phyloP scores from a whole-genome alignment of 352 stramenopile species.

The Pythium myriotylum region DNA sequence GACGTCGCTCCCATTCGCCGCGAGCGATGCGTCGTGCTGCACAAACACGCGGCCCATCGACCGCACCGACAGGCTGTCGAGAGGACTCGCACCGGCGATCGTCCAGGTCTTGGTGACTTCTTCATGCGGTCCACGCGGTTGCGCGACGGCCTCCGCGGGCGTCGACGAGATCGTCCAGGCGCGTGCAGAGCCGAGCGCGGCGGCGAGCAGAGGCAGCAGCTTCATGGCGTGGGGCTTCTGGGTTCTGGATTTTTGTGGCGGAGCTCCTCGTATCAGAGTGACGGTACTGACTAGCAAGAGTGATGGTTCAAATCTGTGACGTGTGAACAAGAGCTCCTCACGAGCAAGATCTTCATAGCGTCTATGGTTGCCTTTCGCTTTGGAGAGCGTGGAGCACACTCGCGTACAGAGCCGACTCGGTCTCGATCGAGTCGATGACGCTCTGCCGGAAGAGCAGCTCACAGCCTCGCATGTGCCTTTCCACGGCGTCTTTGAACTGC shows the following conservation, averaged over 20 bases:
- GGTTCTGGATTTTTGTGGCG: neutral
- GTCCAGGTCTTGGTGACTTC: conserved; percentile 36
- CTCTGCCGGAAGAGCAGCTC: conserved; percentile 1
- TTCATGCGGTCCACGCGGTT: neutral
- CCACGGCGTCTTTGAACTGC: neutral
- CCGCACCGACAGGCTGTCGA: conserved; percentile 29
- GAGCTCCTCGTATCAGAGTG: no score
- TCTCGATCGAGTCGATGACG: conserved; percentile 2
- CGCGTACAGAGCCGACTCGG: neutral
- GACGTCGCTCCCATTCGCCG: neutral
- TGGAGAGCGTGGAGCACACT: neutral
- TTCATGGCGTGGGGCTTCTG: neutral
- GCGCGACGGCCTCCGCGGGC: neutral
- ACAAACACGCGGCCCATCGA: conserved; percentile 42
- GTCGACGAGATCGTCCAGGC: conserved; percentile 19
- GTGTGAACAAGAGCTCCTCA: no score
- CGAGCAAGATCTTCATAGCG: no score
- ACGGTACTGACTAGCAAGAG: no score
- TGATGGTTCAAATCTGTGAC: no score
- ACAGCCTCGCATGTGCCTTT: neutral
- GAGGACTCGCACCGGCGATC: conserved; percentile 14
- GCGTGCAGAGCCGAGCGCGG: neutral
- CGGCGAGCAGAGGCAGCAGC: neutral
- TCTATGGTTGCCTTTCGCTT: neutral
- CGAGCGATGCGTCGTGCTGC: conserved; percentile 30